phyloP scores from a whole-genome alignment of 805 yeast species.

The Suhomyces canberraensis region DNA sequence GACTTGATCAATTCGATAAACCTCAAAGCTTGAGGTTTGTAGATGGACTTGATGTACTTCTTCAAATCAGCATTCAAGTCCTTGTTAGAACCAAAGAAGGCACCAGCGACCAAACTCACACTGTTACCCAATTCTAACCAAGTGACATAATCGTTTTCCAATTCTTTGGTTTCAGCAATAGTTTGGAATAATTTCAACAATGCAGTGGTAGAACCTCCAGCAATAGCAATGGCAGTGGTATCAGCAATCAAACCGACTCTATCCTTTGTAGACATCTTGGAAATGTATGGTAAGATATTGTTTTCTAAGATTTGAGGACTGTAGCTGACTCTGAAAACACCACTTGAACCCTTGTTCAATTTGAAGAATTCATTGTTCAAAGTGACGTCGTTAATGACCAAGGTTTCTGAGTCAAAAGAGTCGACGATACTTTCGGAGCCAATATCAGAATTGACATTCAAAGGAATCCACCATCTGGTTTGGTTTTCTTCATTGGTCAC shows the following conservation, averaged over 20 bases:
- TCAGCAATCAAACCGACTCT: constrained; percentile 57
- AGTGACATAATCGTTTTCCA: constrained; percentile 43
- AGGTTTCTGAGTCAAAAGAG: constrained; percentile 22
- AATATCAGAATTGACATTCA: constrained; percentile 30
- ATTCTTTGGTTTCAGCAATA: constrained; percentile 18
- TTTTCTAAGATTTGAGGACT: constrained; percentile 38
- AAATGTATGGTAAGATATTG: constrained; percentile 38
- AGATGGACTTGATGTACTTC: constrained; percentile 30
- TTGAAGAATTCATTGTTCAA: constrained; percentile 32
- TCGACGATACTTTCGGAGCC: constrained; percentile 12
- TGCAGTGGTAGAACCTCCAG: constrained; percentile 44
- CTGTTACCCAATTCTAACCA: constrained; percentile 54
- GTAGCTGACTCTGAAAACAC: constrained; percentile 55
- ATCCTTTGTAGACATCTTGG: constrained; percentile 42
- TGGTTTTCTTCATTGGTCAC: constrained; percentile 54
- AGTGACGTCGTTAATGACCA: constrained; percentile 21
- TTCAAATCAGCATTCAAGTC: constrained; percentile 24
- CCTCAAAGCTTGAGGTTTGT: constrained; percentile 26
- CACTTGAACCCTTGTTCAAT: constrained; percentile 48
- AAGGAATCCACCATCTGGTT: constrained; percentile 59
- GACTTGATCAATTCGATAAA: constrained; percentile 19
- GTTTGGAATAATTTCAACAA: constrained; percentile 42
- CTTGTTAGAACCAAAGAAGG: constrained; percentile 25
- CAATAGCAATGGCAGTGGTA: constrained; percentile 44
- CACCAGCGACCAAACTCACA: constrained; percentile 30